phyloP scores from a whole-genome alignment of 495 filamentous ascomycete genomes.

The Penicillium ochrochloron region DNA sequence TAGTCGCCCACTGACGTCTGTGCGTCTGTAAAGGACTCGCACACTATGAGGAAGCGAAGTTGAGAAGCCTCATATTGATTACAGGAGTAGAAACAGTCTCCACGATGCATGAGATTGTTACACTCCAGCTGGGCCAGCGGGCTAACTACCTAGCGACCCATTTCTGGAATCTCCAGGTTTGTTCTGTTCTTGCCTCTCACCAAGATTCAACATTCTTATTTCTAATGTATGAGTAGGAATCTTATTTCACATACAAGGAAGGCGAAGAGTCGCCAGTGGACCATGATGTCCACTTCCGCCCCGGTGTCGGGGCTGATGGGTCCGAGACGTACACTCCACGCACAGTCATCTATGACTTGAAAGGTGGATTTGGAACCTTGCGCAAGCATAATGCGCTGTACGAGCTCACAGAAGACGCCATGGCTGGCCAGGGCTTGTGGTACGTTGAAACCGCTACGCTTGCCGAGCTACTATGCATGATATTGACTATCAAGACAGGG shows the following conservation, averaged over 20 bases:
- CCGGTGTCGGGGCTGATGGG: constrained; percentile 77
- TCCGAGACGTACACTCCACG: constrained; percentile 91
- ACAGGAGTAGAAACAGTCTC: background rate
- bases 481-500: constrained; percentile 51
- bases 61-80: background rate
- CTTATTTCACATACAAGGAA: constrained; percentile 90
- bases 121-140: constrained; percentile 88
- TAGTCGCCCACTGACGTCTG: background rate
- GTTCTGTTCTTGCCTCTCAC: constrained; percentile 9
- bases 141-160: constrained; percentile 96
- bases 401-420: constrained; percentile 62
- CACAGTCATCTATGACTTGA: constrained; percentile 93
- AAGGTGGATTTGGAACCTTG: constrained; percentile 87
- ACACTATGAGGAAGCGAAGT: constrained; percentile 3
- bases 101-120: constrained; percentile 93
- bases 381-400: constrained; percentile 89
- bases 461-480: background rate
- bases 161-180: constrained; percentile 95
- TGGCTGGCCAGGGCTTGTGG: constrained; percentile 61
- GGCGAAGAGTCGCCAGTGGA: constrained; percentile 73
- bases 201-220: background rate
- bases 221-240: constrained; percentile 63
- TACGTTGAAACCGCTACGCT: constrained; percentile 34
- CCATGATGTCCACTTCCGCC: constrained; percentile 90
- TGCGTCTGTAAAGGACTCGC: background rate